Base-by-base conservation (phyloP, 345 rosid species). In the Garcia nutans region DNA sequence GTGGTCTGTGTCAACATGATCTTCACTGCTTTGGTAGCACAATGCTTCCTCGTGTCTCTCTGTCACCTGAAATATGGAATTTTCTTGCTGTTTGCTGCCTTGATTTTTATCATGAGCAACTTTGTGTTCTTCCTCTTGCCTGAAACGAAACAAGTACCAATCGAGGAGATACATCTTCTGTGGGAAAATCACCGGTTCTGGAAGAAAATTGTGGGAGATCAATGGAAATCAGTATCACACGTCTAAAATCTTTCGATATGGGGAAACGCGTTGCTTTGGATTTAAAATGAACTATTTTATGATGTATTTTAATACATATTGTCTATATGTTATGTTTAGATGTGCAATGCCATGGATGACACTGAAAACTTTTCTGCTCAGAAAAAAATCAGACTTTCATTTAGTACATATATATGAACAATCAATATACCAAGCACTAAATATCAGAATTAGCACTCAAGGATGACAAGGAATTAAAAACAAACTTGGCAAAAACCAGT, bases 71-170 rank as follows among this genome's bases (percentile, higher is more conserved):
- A 68, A 74, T 82, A 17, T 19, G 82, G 81, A 8, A 74, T 73
- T 8, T 82, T 80, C 82, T 56, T 82, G 73, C 80, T 80, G 50
- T 80, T 80, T 54, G 86, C 79, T 11, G 76, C 23, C 5, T 82
- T 78, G 57, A 61, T 82, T 44, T 0, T 71, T 3, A 6, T 76
- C 70, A 82, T 86, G 89, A 80, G 79, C 0, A 17, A 61, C 26
- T 84, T 84, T 60, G 49, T 80, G 42, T 52, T 3, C 62, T 58
- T 84, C 69, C 58, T 84, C 42, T 19, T 86, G 74, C 89, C 89
- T 0, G 87, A 86, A 74, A 86, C 89, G 0, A 86, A 82, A 75
- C 75, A 73, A 49, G 79, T 86, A 16, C 80, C 89, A 1, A 74
- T 84, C 0, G 86, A 80, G 76, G 76, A 70, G 33, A 81, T 86